Base-by-base conservation (phyloP, 2,329 filamentous ascomycete genomes). In the Fusarium pseudocircinatum region DNA sequence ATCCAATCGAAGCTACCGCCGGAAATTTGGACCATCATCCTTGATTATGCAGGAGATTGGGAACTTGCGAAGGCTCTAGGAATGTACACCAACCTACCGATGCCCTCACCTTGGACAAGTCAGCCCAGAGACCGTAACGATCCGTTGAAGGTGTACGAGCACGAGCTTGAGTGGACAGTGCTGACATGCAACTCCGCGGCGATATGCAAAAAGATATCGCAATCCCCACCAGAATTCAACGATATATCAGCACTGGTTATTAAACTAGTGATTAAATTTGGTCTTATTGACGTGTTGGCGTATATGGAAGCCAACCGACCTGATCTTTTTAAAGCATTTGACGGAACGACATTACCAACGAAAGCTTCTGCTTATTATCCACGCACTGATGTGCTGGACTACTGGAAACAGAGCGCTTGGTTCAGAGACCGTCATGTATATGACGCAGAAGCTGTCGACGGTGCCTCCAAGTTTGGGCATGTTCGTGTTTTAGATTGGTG, bases 211-310 rank as follows among this genome's bases (percentile, higher is more conserved):
- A 91, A 94, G 77, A 88, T 97, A 44, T 89, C 92, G 12, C 83
- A 89, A 42, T 92, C 93, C 24, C 91, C 93, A 0, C 90, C 92
- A 39, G 90, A 90, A 32, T 92, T 94, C 73, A 85, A 85, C 72
- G 87, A 92, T 72, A 87, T 98, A 18, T 96, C 95, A 0, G 92
- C 92, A 6, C 86, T 97, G 3, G 93, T 94, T 42, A 93, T 96
- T 70, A 95, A 95, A 78, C 89, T 97, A 44, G 95, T 97, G 75
- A 94, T 98, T 84, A 95, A 96, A 74, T 98, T 98, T 80, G 93
- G 92, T 46, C 91, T 96, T 75, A 93, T 92, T 22, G 90, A 93
- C 18, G 90, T 97, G 7, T 88, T 98, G 39, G 89, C 89, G 5
- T 95, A 89, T 75, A 83, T 91, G 73, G 89, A 90, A 69, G 83